Evolutionary conservation across 164 flowering plant genomes (phyloP).

Genomic region (Vitis rupestris): DNA sequence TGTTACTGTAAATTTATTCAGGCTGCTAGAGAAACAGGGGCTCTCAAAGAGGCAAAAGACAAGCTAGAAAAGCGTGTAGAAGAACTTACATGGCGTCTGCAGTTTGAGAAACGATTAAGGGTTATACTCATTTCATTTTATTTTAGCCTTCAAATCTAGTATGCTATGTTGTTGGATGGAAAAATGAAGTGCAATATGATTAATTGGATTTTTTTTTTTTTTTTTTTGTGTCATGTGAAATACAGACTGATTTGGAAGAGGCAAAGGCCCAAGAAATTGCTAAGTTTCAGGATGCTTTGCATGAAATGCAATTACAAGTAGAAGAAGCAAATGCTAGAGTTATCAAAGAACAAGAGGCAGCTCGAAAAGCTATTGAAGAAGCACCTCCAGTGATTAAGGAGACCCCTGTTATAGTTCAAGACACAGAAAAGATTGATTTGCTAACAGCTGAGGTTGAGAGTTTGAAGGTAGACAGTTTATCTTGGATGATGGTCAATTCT

Average conservation of each 20-base stretch:
- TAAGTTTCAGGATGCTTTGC: constrained; percentile 87
- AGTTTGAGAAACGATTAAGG: constrained; percentile 85
- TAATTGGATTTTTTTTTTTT: too few species aligned
- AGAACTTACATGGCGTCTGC: constrained; percentile 98
- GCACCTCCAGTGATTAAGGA: constrained; percentile 97
- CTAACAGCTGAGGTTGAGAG: constrained; percentile 78
- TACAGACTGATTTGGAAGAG: constrained; percentile 91
- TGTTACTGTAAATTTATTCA: constrained; percentile 21
- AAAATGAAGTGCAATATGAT: too few species aligned
- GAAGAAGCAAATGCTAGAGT: constrained; percentile 76
- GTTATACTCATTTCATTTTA: constrained; percentile 23
- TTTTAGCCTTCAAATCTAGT: too few species aligned
- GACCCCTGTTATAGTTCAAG: constrained; percentile 89
- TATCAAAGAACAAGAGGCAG: constrained; percentile 81
- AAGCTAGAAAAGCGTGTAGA: constrained; percentile 98
- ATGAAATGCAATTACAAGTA: constrained; percentile 68
- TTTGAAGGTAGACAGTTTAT: constrained; percentile 60
- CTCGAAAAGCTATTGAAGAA: constrained; percentile 93
- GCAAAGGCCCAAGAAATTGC: constrained; percentile 81
- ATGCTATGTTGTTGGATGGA: too few species aligned
- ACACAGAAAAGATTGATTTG: constrained; percentile 75
- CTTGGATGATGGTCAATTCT: neutral
- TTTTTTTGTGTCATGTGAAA: neutral
- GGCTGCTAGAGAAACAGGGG: constrained; percentile 99
- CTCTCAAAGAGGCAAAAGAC: constrained; percentile 97